Base-by-base conservation (phyloP, 2,329 filamentous ascomycete species). In the Fusarium sp. region DNA sequence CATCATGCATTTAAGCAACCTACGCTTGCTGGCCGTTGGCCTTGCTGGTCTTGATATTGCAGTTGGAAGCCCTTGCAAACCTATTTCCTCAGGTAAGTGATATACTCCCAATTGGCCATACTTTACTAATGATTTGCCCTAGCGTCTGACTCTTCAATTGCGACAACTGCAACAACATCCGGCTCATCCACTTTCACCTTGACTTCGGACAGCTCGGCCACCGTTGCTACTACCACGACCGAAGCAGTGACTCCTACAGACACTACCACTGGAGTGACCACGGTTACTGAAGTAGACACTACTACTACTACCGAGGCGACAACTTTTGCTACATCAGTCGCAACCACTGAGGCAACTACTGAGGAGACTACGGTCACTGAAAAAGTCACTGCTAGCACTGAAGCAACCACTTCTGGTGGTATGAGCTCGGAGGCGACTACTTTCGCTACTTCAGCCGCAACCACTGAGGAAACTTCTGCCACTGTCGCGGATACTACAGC, bases 21-120 rank as follows among this genome's bases (percentile, higher is more conserved):
- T 29, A 32, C 40, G 27, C 24, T 55, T 32, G 5, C 8, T 55
- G 52, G 52, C 52, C 27, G 11, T 55, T 24, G 40, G 40, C 52
- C 52, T 55, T 32, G 40, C 40, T 32, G 27, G 52, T 9, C 10
- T 55, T 16, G 27, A 45, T 16, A 30, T 32, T 16, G 27, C 52
- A 3, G 6, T 24, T 2, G 52, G 27, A 7, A 24, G 52, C 6
- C 52, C 52, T 16, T 54, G 52, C 12, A 54, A 54, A 12, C 52
- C 40, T 7, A 16, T 18, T 7, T 45, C 52, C 14, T 32, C 12
- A 4, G 52, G 52, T 32, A 32, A 6, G 40, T 45, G 27, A 45
- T 16, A n/a, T 2, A 4, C 11, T 25, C 4, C 7, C 8, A 0
- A 2, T 3, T n/a, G n/a, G n/a, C 1, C 1, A 12, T 5, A 3